Base-by-base conservation (phyloP, 495 filamentous ascomycete genomes). In the Hypomontagnella submonticulosa region DNA sequence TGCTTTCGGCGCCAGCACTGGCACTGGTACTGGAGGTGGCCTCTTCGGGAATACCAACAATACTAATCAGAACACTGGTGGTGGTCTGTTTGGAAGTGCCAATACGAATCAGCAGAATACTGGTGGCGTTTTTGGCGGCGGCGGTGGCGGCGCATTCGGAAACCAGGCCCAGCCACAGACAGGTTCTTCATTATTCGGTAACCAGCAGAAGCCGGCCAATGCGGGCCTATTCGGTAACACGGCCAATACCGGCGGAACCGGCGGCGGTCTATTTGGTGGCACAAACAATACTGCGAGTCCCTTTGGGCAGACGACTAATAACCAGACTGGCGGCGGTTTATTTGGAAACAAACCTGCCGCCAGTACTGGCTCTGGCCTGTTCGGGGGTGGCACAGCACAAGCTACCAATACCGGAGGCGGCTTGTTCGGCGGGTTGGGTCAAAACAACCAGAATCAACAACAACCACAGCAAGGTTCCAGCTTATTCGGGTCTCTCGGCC, bases 101-200 rank as follows among this genome's bases (percentile, higher is more conserved):
- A 77, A 71, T 37, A 63, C 71, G 44, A 68, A 49, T 9, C 82
- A 83, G 57, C 81, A 80, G 44, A 81, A 82, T 51, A 62, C 62
- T 0, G 56, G 63, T 37, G 40, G 54, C 11, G 51, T 75, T 30
- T 73, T 73, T 18, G 69, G 41, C 16, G 34, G 58, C 9, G 33
- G 55, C 9, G 16, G 40, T 19, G 47, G 36, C 75, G 73, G 71
- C 80, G 50, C 69, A 36, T 79, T 77, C 59, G 75, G 71, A 11
- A 43, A 50, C 10, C 77, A 73, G 49, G 75, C 76, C 47, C 84
- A 85, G 63, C 81, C 80, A 61, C 84, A 81, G 55, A 84, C 86
- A 47, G 82, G 88, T 10, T 83, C 79, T 6, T 83, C 87, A 48
- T 72, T 91, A 4, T 91, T 92, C 69, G 86, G 85, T n/a, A 78